These are phyloP conservation scores for Ophiostoma ulmi DNA, from an alignment of 2,329 filamentous ascomycete species.

Conservation along the genomic window DNA sequence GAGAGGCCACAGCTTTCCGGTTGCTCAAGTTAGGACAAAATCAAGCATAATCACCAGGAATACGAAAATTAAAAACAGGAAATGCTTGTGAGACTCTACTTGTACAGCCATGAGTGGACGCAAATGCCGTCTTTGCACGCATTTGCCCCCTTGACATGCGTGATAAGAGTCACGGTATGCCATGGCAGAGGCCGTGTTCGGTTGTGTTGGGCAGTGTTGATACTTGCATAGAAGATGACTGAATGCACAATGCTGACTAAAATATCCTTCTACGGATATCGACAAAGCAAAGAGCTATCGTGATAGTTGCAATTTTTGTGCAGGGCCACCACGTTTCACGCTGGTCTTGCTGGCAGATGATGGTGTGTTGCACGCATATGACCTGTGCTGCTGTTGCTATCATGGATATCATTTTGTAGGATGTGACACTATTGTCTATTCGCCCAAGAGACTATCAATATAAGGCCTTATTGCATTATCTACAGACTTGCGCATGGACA, in stretches of 20 bases:
- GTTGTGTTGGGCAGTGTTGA: background rate
- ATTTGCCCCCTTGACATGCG: background rate
- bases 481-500: background rate
- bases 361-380: background rate
- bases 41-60: too few species aligned
- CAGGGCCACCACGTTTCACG: background rate
- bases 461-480: background rate
- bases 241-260: background rate
- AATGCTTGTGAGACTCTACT: conserved; percentile 2
- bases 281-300: background rate
- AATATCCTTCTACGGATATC: background rate
- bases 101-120: background rate
- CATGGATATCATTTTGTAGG: background rate
- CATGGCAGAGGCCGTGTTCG: background rate
- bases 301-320: background rate
- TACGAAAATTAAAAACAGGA: conserved; percentile 4
- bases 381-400: background rate
- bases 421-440: background rate
- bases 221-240: background rate
- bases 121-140: background rate
- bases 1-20: background rate
- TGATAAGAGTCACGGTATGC: background rate
- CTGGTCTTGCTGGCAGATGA: background rate
- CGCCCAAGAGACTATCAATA: background rate
- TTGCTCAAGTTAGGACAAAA: too few species aligned